A percentile compares a stretch with the other conserved stretches of the same genome.
Conservation (phyloP, 1,284 basidiomycete species). For the Ustilago cynodontis region DNA sequence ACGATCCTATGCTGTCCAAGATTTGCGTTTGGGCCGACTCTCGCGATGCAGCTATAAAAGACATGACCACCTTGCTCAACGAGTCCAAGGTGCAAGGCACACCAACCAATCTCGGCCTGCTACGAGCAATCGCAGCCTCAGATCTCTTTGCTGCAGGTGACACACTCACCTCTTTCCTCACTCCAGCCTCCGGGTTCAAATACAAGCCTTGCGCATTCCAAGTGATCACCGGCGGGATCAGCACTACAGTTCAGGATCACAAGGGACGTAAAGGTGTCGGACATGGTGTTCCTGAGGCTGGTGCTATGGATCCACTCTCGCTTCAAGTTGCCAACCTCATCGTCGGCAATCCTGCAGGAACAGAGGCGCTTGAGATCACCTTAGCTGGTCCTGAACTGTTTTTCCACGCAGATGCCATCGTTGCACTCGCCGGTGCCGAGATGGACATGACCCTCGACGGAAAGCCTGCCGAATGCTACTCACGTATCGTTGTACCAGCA, state of each 20-base stretch:
- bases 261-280: constrained; percentile 74
- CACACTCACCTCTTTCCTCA: constrained; percentile 75
- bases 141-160: constrained; percentile 69
- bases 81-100: constrained; percentile 70
- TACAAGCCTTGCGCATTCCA: constrained; percentile 73
- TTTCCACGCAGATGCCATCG: constrained; percentile 71
- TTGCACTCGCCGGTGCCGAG: constrained; percentile 76
- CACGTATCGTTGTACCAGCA: constrained; percentile 73
- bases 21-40: constrained; percentile 72
- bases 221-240: constrained; percentile 75
- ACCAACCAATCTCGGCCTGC: constrained; percentile 37
- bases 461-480: constrained; percentile 73
- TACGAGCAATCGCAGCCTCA: constrained; percentile 25
- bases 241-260: constrained; percentile 76
- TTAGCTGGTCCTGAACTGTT: constrained; percentile 26
- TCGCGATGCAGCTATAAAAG: constrained; percentile 71
- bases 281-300: constrained; percentile 78
- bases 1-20: constrained; percentile 74
- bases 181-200: constrained; percentile 67
- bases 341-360: constrained; percentile 75
- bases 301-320: constrained; percentile 77
- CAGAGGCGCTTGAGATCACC: constrained; percentile 76
- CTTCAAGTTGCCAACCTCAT: constrained; percentile 77
- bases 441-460: constrained; percentile 73
- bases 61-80: constrained; percentile 44